Conservation (phyloP, 495 filamentous ascomycete genomes). For the Bathelium albidoporum region DNA sequence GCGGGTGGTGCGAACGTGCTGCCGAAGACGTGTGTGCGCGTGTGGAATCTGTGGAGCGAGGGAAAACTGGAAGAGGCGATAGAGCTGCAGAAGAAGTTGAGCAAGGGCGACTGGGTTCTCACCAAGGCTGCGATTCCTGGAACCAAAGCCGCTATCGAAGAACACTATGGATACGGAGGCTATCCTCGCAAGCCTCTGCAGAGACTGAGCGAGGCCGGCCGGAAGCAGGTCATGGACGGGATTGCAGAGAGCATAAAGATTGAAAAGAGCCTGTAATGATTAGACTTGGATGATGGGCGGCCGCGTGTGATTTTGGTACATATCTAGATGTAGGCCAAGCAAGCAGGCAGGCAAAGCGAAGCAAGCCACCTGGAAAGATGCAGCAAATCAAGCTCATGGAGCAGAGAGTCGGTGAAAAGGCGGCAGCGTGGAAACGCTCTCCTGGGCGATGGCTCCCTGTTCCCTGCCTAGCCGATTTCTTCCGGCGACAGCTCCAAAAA, state of each 20-base stretch:
- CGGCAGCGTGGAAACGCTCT: too few species aligned
- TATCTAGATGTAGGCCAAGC: neutral
- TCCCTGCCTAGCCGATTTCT: neutral
- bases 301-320: neutral
- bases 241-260: constrained; percentile 64
- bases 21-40: constrained; percentile 67
- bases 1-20: constrained; percentile 81
- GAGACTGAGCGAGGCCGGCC: constrained; percentile 44
- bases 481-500: constrained; percentile 3
- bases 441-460: too few species aligned
- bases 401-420: neutral
- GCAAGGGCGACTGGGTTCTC: constrained; percentile 72
- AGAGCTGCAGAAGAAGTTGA: constrained; percentile 58
- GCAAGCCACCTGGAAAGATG: neutral
- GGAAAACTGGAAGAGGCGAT: constrained; percentile 67
- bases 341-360: neutral
- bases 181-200: constrained; percentile 64
- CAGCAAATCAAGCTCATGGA: too few species aligned
- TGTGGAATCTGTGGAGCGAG: constrained; percentile 69
- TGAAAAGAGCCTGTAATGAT: constrained; percentile 37
- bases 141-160: constrained; percentile 75
- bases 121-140: constrained; percentile 80
- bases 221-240: constrained; percentile 46
- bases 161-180: constrained; percentile 76
- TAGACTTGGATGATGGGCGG: constrained; percentile 13